Evolutionary conservation across 129 eudicot species (phyloP).

Genomic region (Flaveria brownii): DNA sequence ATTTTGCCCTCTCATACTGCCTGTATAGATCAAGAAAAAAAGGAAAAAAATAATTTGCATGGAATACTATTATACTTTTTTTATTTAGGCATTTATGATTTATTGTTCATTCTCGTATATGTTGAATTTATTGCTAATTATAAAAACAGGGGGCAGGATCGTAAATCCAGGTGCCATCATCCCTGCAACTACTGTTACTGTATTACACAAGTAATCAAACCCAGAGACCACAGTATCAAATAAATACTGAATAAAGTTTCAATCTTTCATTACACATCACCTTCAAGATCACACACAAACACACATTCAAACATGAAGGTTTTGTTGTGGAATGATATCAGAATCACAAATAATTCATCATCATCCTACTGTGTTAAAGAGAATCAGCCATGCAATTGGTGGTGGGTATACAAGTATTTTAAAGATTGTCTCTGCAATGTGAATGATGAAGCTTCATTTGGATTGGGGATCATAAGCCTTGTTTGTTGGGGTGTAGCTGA

Average conservation of each 20-base stretch:
- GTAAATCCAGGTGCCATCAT: constrained; percentile 36
- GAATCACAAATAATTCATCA: constrained; percentile 8
- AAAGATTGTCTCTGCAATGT: constrained; percentile 57
- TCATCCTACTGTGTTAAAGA: constrained; percentile 44
- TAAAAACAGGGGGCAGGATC: constrained; percentile 27
- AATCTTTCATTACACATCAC: neutral
- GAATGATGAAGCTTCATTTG: constrained; percentile 52
- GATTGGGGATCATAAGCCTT: constrained; percentile 56
- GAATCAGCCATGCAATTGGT: constrained; percentile 43
- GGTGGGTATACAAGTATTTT: constrained; percentile 59
- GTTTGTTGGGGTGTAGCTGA: constrained; percentile 65
- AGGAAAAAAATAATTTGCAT: too few relatives aligned
- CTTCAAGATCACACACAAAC: constrained; percentile 12
- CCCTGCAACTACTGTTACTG: neutral
- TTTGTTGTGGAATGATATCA: constrained; percentile 11
- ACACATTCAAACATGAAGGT: constrained; percentile 40
- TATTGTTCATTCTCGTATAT: neutral
- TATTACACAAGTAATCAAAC: neutral
- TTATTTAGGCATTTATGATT: too few relatives aligned
- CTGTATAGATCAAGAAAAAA: too few relatives aligned
- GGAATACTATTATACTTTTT: too few relatives aligned
- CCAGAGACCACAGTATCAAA: constrained; percentile 31
- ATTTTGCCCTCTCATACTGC: too few relatives aligned
- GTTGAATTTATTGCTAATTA: neutral
- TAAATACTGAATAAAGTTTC: constrained; percentile 18